These are phyloP conservation scores for Crepidotus variabilis DNA, from an alignment of 768 basidiomycete species.

Conservation along the genomic window DNA sequence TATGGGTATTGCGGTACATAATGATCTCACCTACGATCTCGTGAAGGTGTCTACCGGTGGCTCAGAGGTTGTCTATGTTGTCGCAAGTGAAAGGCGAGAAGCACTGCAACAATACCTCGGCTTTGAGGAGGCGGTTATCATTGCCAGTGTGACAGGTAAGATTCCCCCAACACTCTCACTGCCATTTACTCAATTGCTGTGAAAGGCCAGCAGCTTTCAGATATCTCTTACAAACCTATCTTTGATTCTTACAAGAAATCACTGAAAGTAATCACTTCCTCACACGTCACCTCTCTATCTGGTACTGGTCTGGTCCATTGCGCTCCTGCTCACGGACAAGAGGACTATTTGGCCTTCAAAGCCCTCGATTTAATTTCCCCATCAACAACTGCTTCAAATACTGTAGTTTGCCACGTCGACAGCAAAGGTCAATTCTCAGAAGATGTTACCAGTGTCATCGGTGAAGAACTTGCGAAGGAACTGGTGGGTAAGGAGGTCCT, in stretches of 20 bases:
- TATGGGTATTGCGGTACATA: constrained; percentile 89
- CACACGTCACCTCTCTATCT: constrained; percentile 81
- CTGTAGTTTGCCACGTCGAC: constrained; percentile 80
- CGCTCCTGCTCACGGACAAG: constrained; percentile 91
- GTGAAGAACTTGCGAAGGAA: constrained; percentile 34
- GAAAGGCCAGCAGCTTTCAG: constrained; percentile 37
- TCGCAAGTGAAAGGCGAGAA: constrained; percentile 50
- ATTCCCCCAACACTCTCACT: background rate
- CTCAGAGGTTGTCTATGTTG: constrained; percentile 22
- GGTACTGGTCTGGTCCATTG: constrained; percentile 96
- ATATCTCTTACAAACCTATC: constrained; percentile 54
- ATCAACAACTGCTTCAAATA: constrained; percentile 23
- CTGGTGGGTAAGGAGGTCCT: constrained; percentile 74
- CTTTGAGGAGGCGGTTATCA: constrained; percentile 17
- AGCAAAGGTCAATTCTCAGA: constrained; percentile 66
- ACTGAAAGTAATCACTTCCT: constrained; percentile 57
- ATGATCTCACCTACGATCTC: constrained; percentile 64
- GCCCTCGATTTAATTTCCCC: constrained; percentile 42
- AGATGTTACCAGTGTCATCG: constrained; percentile 41
- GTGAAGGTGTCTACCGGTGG: constrained; percentile 22
- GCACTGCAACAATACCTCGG: constrained; percentile 34
- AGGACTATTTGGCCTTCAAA: constrained; percentile 85
- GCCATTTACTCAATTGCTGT: background rate
- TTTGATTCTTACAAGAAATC: constrained; percentile 40
- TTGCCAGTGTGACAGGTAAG: constrained; percentile 19